phyloP scores from a whole-genome alignment of 768 basidiomycete genomes.

The Suillus clintonianus region DNA sequence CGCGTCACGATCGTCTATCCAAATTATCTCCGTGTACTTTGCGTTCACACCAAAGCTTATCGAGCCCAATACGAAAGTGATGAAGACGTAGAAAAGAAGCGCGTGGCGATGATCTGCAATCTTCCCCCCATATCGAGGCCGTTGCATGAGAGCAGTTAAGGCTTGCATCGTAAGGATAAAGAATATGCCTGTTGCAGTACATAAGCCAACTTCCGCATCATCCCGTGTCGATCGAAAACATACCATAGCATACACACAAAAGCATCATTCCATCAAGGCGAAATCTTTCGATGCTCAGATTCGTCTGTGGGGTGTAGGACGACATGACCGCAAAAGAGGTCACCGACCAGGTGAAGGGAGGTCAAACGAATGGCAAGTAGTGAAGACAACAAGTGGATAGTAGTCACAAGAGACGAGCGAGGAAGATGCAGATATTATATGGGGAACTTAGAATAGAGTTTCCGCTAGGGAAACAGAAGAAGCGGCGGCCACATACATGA shows the following conservation, averaged over 20 bases:
- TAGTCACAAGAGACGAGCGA: neutral
- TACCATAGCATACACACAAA: slow-evolving; percentile 23
- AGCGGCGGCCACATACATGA: neutral
- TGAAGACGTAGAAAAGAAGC: neutral
- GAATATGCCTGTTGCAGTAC: slow-evolving; percentile 14
- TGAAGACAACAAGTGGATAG: neutral
- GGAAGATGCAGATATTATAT: neutral
- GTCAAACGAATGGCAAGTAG: neutral
- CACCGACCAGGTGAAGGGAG: neutral
- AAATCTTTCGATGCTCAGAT: slow-evolving; percentile 28
- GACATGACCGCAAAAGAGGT: slow-evolving; percentile 13
- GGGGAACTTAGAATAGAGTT: neutral
- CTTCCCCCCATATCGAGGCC: neutral
- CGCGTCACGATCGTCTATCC: slow-evolving; percentile 20
- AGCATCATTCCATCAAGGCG: slow-evolving; percentile 25
- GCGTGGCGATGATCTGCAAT: neutral
- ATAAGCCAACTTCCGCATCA: neutral
- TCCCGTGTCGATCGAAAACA: neutral
- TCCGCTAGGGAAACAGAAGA: neutral
- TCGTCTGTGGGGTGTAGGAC: slow-evolving; percentile 16
- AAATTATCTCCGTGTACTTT: slow-evolving; percentile 24
- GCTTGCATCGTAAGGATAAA: slow-evolving; percentile 1
- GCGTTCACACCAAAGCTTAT: slow-evolving; percentile 16
- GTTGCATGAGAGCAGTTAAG: neutral
- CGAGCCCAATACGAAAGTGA: slow-evolving; percentile 17